Percentiles rank a stretch among this genome's conserved stretches.
These are phyloP conservation scores for Plasmodium knowlesi DNA, from an alignment of 169 alveolate genomes.

Conservation along the genomic window DNA sequence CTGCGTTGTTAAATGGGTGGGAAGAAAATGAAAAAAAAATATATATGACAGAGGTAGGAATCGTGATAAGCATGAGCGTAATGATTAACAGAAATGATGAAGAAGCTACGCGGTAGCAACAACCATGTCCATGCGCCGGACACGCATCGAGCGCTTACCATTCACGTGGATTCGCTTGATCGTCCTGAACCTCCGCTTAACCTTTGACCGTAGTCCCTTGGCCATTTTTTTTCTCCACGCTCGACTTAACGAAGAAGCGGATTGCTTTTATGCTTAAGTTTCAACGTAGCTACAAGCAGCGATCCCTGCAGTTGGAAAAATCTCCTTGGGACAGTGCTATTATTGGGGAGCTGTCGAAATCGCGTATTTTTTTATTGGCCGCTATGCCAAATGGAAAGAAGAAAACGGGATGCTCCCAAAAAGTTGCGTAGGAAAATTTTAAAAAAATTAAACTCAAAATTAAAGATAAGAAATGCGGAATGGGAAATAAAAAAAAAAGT, in stretches of 20 bases:
- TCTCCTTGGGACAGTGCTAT: not conserved
- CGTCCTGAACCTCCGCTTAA: constrained; percentile 84
- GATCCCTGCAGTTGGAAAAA: not conserved
- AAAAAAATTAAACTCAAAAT: not conserved
- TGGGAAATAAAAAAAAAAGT: not conserved
- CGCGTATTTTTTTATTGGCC: not conserved
- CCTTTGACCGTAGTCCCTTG: constrained; percentile 86
- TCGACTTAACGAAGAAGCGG: not conserved
- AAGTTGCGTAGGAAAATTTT: not conserved
- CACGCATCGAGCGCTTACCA: constrained; percentile 69
- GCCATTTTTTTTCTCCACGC: constrained; percentile 73
- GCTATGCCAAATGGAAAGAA: not conserved
- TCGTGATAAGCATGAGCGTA: not conserved
- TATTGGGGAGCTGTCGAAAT: not conserved
- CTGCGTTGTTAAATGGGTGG: not conserved
- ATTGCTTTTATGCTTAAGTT: not conserved
- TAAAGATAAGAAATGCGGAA: not conserved
- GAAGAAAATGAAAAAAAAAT: not conserved
- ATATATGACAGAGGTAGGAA: not conserved
- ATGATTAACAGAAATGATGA: not conserved
- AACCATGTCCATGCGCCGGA: not conserved
- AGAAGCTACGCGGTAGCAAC: not conserved
- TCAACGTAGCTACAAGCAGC: not conserved
- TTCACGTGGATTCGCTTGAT: constrained; percentile 82
- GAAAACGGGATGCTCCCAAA: not conserved